A percentile compares a stretch with the other conserved stretches of the same genome.
Conservation (phyloP, 257 asterid genomes). For the Solanum neorickii region DNA sequence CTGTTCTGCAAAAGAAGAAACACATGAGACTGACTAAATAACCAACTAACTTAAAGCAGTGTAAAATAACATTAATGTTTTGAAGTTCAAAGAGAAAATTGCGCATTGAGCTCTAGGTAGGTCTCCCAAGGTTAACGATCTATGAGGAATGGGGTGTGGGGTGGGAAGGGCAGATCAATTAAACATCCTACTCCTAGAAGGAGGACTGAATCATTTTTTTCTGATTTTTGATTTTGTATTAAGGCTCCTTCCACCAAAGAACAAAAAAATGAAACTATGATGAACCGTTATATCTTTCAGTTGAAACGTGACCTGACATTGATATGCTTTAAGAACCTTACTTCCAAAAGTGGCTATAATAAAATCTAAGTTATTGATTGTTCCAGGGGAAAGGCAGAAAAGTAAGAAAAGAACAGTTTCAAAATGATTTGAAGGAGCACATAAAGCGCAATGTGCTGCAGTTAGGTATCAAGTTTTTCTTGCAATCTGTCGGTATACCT, state of each 20-base stretch:
- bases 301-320: neutral
- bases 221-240: neutral
- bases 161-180: neutral
- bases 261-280: neutral
- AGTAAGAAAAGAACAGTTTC: slow-evolving; percentile 37
- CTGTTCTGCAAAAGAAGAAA: neutral
- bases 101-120: neutral
- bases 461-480: slow-evolving; percentile 36
- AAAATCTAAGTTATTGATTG: neutral
- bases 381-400: slow-evolving; percentile 42
- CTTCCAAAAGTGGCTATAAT: neutral
- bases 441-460: slow-evolving; percentile 52
- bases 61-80: neutral
- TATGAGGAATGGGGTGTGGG: neutral
- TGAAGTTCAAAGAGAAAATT: neutral
- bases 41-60: neutral
- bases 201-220: neutral
- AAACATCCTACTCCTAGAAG: neutral
- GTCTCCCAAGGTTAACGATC: neutral
- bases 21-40: neutral
- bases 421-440: slow-evolving; percentile 46
- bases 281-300: neutral
- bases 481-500: slow-evolving; percentile 77
- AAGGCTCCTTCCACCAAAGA: neutral
- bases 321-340: neutral